Conservation (phyloP, 1,284 basidiomycete species). For the Tylopilus sp. region DNA sequence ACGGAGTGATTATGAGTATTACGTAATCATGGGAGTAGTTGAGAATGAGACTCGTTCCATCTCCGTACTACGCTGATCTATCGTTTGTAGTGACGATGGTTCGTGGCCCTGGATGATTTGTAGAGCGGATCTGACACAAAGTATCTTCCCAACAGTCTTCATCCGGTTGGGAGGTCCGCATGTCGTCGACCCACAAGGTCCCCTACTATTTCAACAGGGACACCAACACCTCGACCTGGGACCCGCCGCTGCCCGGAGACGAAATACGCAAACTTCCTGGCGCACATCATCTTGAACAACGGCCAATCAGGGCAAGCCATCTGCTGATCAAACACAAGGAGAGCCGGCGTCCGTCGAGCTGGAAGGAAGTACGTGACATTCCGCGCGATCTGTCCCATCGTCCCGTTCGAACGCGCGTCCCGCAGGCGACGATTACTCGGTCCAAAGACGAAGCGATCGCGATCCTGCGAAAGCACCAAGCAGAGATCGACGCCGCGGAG, state of each 20-base stretch:
- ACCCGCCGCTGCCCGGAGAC: conserved; percentile 67
- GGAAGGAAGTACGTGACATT: conserved; percentile 74
- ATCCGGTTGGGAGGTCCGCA: conserved; percentile 71
- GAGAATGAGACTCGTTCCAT: neutral
- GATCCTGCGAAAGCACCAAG: conserved; percentile 63
- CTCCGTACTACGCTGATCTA: conserved; percentile 13
- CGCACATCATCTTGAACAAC: conserved; percentile 46
- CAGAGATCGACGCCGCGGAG: conserved; percentile 54
- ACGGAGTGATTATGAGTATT: conserved; percentile 15
- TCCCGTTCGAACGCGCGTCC: neutral
- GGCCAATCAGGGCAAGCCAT: conserved; percentile 80
- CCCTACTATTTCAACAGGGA: conserved; percentile 87
- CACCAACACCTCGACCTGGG: conserved; percentile 79
- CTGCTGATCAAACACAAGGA: conserved; percentile 89
- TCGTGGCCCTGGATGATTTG: conserved; percentile 3
- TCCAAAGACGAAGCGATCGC: conserved; percentile 85
- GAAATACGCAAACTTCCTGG: conserved; percentile 68
- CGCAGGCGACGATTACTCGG: conserved; percentile 76
- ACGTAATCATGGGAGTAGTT: conserved; percentile 17
- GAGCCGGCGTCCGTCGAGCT: conserved; percentile 83
- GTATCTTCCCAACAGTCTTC: conserved; percentile 18
- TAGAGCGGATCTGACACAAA: neutral
- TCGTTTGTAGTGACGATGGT: conserved; percentile 22
- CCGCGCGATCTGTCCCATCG: neutral
- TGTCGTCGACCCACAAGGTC: conserved; percentile 73